Percentiles rank a stretch among this genome's conserved stretches.
Conservation (phyloP, 495 filamentous ascomycete genomes). For the Hypoxylon lienhwacheense region DNA sequence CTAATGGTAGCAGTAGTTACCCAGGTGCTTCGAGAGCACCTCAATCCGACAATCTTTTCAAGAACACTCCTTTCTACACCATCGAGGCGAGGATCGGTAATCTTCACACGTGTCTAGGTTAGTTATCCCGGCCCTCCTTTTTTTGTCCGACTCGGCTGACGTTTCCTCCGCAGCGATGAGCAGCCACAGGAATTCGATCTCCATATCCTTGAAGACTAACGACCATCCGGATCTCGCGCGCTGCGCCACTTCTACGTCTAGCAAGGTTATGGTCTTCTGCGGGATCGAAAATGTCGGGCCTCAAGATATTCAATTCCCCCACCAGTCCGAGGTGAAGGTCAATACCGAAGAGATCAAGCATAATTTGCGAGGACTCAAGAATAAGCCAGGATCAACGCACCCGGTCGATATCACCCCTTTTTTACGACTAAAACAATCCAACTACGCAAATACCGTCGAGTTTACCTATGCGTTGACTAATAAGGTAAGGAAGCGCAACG, state of each 20-base stretch:
- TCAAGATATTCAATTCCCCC: constrained; percentile 84
- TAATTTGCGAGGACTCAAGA: constrained; percentile 90
- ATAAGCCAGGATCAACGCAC: constrained; percentile 88
- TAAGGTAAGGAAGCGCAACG: constrained; percentile 58
- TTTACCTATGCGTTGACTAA: constrained; percentile 91
- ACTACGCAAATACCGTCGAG: constrained; percentile 73
- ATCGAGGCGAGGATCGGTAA: constrained; percentile 62
- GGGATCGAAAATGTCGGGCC: constrained; percentile 58
- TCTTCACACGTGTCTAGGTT: constrained; percentile 70
- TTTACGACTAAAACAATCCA: constrained; percentile 64
- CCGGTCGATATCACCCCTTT: constrained; percentile 86
- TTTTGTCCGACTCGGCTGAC: constrained; percentile 21
- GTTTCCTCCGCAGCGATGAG: constrained; percentile 51
- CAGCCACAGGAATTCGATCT: constrained; percentile 61
- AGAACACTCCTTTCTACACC: constrained; percentile 76
- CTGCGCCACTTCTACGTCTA: constrained; percentile 55
- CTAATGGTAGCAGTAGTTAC: constrained; percentile 33
- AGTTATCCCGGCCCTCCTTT: constrained; percentile 36
- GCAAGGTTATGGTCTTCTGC: constrained; percentile 81
- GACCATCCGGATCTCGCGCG: constrained; percentile 51
- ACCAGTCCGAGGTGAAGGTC: constrained; percentile 87
- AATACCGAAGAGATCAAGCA: constrained; percentile 85
- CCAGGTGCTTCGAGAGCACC: constrained; percentile 22
- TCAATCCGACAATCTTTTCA: constrained; percentile 57
- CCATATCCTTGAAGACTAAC: constrained; percentile 54